Conservation (phyloP, 176 grass and related monocot genomes). For the Oryza brachyantha region DNA sequence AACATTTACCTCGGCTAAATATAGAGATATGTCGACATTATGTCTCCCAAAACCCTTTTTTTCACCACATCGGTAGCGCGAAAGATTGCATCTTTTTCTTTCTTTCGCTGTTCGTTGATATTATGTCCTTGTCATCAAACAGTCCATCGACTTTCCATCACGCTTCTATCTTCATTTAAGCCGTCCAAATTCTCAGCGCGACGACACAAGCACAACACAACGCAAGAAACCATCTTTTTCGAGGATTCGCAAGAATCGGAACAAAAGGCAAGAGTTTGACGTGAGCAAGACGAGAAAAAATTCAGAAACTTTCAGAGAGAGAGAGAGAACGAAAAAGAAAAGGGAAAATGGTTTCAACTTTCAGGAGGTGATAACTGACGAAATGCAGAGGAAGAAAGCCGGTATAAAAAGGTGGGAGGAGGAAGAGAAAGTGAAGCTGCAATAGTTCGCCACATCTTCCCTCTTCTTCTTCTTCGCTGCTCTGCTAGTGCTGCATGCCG, state of each 20-base stretch:
- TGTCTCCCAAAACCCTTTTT: neutral
- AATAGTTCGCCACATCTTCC: slow-evolving; percentile 26
- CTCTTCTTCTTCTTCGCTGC: neutral
- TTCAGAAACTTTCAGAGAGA: neutral
- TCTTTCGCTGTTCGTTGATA: neutral
- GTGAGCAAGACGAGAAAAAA: neutral
- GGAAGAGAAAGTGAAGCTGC: neutral
- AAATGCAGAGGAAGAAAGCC: neutral
- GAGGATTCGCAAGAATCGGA: neutral
- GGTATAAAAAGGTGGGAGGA: neutral
- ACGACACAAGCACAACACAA: neutral
- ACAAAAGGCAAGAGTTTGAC: neutral
- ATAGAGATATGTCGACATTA: neutral
- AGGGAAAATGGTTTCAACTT: neutral
- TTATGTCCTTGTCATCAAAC: neutral
- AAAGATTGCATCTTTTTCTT: neutral
- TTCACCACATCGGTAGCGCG: neutral
- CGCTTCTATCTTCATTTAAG: neutral
- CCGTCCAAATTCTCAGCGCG: neutral
- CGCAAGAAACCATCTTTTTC: neutral
- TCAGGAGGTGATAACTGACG: neutral
- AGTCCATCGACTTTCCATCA: neutral
- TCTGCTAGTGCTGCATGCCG: slow-evolving; percentile 20
- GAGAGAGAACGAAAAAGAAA: too few relatives aligned
- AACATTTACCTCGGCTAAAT: too few relatives aligned